Percentiles rank a stretch among this genome's conserved stretches.
Evolutionary conservation across 2,329 filamentous ascomycete genomes (phyloP).

Genomic region (Gyromitra esculenta): DNA sequence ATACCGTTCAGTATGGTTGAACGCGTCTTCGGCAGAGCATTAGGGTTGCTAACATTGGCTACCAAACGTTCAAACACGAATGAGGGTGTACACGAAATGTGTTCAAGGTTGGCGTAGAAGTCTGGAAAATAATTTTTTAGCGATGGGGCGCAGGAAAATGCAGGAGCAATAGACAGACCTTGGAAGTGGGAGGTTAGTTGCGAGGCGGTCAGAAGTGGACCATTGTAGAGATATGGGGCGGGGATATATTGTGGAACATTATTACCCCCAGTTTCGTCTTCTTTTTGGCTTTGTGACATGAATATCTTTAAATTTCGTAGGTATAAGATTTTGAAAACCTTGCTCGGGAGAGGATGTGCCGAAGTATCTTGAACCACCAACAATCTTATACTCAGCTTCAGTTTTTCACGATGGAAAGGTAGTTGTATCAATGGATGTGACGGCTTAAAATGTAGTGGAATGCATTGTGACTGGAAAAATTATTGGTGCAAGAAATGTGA

Average conservation of each 20-base stretch:
- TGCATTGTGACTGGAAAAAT: not conserved
- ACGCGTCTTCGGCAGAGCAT: not conserved
- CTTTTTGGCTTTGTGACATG: not conserved
- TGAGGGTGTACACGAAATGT: not conserved
- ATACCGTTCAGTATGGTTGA: not conserved
- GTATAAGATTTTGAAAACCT: not conserved
- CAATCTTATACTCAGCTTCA: no score
- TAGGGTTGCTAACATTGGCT: slow-evolving; percentile 6
- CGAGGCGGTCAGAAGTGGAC: slow-evolving; percentile 3
- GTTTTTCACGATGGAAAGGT: no score
- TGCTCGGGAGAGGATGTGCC: not conserved
- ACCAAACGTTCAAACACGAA: slow-evolving; percentile 20
- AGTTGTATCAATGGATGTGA: not conserved
- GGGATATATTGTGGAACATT: slow-evolving; percentile 7
- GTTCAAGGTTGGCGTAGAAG: slow-evolving; percentile 12
- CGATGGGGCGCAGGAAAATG: not conserved
- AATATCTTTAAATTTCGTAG: not conserved
- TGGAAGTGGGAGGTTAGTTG: slow-evolving; percentile 12
- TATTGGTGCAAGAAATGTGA: not conserved
- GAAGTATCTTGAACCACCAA: not conserved
- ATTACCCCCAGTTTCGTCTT: not conserved
- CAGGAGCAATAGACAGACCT: not conserved
- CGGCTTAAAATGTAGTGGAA: no score
- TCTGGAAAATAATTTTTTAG: not conserved
- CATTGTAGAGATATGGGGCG: slow-evolving; percentile 4